These are phyloP conservation scores for Phialocephala subalpina DNA, from an alignment of 2,329 filamentous ascomycete species.

Conservation along the genomic window DNA sequence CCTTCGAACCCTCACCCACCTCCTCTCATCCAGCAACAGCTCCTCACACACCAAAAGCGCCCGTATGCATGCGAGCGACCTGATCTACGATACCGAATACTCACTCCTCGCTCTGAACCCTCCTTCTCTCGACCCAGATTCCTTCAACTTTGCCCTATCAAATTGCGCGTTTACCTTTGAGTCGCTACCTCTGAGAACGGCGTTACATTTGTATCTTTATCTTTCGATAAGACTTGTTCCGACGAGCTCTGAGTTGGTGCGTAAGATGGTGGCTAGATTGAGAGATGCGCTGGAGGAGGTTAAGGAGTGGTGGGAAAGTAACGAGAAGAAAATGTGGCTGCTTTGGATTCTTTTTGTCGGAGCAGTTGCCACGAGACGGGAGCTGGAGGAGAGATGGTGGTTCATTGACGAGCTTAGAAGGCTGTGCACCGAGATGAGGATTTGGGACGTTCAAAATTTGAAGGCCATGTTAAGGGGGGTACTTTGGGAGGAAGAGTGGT, in stretches of 20 bases:
- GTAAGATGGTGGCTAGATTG: slow-evolving; percentile 13
- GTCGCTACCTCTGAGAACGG: slow-evolving; percentile 21
- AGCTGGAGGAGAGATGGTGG: slow-evolving; percentile 17
- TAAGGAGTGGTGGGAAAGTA: slow-evolving; percentile 21
- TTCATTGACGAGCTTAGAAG: slow-evolving; percentile 19
- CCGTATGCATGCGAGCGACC: slow-evolving; percentile 23
- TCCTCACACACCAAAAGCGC: background rate
- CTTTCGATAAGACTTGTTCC: slow-evolving; percentile 27
- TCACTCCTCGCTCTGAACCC: slow-evolving; percentile 22
- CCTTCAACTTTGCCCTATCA: slow-evolving; percentile 1
- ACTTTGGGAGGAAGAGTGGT: slow-evolving; percentile 27
- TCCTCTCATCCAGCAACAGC: slow-evolving; percentile 15
- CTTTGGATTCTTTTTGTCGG: slow-evolving; percentile 31
- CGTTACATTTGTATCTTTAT: slow-evolving; percentile 26
- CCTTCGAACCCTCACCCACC: slow-evolving; percentile 17
- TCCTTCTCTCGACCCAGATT: background rate
- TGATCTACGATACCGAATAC: slow-evolving; percentile 30
- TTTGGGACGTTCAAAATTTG: slow-evolving; percentile 12
- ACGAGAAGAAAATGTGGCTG: slow-evolving; percentile 21
- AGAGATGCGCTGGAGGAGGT: slow-evolving; percentile 11
- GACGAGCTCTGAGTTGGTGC: slow-evolving; percentile 14
- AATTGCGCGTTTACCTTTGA: slow-evolving; percentile 11
- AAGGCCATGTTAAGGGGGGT: slow-evolving; percentile 8
- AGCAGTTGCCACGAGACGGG: slow-evolving; percentile 15
- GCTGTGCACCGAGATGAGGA: slow-evolving; percentile 12